Percentiles rank a stretch among this genome's conserved stretches.
phyloP scores from a whole-genome alignment of 768 basidiomycete genomes.

The Steccherinum ochraceum region DNA sequence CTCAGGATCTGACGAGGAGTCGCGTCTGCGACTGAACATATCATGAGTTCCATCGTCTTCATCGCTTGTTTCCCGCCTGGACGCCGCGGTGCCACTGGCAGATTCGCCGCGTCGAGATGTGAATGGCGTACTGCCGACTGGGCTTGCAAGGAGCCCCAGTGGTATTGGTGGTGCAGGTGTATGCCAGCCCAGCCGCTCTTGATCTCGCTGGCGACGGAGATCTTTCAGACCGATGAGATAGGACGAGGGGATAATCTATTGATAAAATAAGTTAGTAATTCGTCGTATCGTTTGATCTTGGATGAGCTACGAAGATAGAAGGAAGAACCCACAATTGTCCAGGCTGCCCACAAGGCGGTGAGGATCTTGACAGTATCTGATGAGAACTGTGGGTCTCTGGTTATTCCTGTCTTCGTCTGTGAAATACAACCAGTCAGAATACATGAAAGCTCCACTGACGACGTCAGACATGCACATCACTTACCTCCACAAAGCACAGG shows the following conservation, averaged over 20 bases:
- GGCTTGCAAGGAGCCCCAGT: background rate
- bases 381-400: constrained; percentile 7
- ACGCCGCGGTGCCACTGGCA: background rate
- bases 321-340: constrained; percentile 36
- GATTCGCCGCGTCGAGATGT: background rate
- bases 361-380: constrained; percentile 23
- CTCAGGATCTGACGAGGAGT: background rate
- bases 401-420: constrained; percentile 14
- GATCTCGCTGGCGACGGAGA: constrained; percentile 20
- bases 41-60: constrained; percentile 17
- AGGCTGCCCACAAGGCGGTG: constrained; percentile 35
- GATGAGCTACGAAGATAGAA: background rate
- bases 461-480: background rate
- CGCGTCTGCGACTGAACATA: constrained; percentile 7
- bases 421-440: constrained; percentile 1
- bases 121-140: background rate
- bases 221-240: constrained; percentile 36
- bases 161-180: background rate
- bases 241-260: constrained; percentile 28
- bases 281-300: constrained; percentile 9
- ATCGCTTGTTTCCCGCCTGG: background rate
- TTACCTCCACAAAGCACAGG: constrained; percentile 48
- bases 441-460: background rate
- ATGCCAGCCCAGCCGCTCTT: constrained; percentile 23
- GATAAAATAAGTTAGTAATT: background rate